Percentiles rank a stretch among this genome's conserved stretches.
phyloP scores from a whole-genome alignment of 2,329 filamentous ascomycete genomes.

The Colletotrichum truncatum region DNA sequence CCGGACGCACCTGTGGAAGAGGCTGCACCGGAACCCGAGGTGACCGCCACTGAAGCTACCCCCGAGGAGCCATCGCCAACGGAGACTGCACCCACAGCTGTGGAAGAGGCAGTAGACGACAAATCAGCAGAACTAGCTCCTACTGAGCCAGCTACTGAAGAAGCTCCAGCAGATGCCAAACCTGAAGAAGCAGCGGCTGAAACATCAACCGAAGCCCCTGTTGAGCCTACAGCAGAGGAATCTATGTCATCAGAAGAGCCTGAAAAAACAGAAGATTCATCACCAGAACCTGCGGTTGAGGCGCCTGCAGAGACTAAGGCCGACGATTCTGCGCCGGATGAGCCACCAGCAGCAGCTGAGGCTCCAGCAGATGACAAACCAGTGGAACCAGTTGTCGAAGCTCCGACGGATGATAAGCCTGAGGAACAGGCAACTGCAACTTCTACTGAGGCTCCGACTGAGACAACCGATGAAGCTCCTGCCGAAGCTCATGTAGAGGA shows the following conservation, averaged over 20 bases:
- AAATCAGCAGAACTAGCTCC: not conserved
- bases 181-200: not conserved
- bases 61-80: not conserved
- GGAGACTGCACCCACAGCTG: not conserved
- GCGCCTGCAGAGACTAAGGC: not conserved
- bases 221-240: not conserved
- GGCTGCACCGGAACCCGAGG: not conserved
- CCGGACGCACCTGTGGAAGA: not conserved
- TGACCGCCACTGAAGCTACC: not conserved
- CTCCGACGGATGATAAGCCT: not conserved
- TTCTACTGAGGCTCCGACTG: not conserved
- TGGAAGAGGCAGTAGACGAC: not conserved
- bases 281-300: not conserved
- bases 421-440: not conserved
- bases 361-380: not conserved
- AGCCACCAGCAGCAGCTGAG: not conserved
- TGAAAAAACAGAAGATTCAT: not conserved
- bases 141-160: not conserved
- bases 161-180: not conserved
- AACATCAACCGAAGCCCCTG: not conserved
- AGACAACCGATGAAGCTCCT: not conserved
- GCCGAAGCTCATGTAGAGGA: not conserved
- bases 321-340: not conserved
- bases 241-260: too few species aligned
- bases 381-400: not conserved